A percentile compares a stretch with the other conserved stretches of the same genome.
Evolutionary conservation across 768 basidiomycete species (phyloP).

Genomic region (Trametes villosa): DNA sequence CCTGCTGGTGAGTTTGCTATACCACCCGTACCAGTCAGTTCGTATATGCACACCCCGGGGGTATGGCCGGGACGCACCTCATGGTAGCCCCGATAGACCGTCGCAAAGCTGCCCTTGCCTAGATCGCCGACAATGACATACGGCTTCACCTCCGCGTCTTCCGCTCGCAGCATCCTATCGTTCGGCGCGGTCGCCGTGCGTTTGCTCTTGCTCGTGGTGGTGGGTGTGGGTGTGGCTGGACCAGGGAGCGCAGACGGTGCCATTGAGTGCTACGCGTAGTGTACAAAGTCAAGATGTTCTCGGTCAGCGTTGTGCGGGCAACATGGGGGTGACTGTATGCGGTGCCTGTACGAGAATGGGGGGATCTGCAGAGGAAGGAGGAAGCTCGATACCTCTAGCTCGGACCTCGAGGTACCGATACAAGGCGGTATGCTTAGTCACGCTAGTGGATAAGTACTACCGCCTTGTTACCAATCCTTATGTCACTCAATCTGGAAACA

Average conservation of each 20-base stretch:
- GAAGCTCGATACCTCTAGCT: slow-evolving; percentile 13
- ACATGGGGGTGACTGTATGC: slow-evolving; percentile 4
- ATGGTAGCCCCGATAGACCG: slow-evolving; percentile 93
- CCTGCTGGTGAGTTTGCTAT: slow-evolving; percentile 76
- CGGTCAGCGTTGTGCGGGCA: neutral
- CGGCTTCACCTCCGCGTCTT: slow-evolving; percentile 75
- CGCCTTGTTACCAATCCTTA: neutral
- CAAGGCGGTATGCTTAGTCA: neutral
- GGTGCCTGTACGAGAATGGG: no score
- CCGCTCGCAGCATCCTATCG: slow-evolving; percentile 34
- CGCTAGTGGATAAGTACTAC: neutral
- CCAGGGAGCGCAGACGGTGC: slow-evolving; percentile 27
- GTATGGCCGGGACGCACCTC: slow-evolving; percentile 53
- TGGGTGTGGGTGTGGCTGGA: slow-evolving; percentile 7
- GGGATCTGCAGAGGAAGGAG: slow-evolving; percentile 3
- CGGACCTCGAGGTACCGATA: slow-evolving; percentile 9
- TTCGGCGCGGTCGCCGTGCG: slow-evolving; percentile 22
- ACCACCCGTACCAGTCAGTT: neutral
- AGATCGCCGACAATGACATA: slow-evolving; percentile 79
- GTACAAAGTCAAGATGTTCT: slow-evolving; percentile 9
- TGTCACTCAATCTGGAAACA: neutral
- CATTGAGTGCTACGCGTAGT: slow-evolving; percentile 24
- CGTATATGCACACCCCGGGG: neutral
- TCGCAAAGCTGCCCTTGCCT: slow-evolving; percentile 94
- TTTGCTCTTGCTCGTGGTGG: no score